Percentiles rank a stretch among this genome's conserved stretches.
Evolutionary conservation across 805 yeast species (phyloP).

Genomic region (Sungouiozyma intestinalis): DNA sequence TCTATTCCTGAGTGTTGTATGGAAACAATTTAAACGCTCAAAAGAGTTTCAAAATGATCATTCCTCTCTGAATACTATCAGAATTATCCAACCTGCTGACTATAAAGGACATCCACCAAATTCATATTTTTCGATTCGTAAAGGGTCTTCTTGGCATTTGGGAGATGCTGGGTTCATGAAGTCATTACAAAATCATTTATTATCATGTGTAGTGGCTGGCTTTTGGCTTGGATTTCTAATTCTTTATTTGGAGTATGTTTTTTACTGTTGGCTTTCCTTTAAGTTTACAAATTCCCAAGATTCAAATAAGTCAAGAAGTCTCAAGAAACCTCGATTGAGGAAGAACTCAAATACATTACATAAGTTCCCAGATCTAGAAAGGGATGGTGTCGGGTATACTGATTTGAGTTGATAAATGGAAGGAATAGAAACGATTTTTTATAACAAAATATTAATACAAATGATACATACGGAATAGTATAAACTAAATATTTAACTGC

Average conservation of each 20-base stretch:
- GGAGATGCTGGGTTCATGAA: constrained; percentile 76
- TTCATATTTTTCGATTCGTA: constrained; percentile 60
- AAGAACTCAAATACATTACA: constrained; percentile 5
- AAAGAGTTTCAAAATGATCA: constrained; percentile 29
- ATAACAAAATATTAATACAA: background rate
- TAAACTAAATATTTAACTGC: background rate
- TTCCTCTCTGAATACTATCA: constrained; percentile 30
- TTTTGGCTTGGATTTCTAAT: constrained; percentile 42
- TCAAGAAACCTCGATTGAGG: constrained; percentile 4
- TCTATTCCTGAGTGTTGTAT: constrained; percentile 66
- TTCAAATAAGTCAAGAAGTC: background rate
- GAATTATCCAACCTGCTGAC: constrained; percentile 60
- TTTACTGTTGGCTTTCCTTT: constrained; percentile 28
- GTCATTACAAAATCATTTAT: constrained; percentile 59
- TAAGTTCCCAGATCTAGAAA: constrained; percentile 2
- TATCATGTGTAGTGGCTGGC: constrained; percentile 60
- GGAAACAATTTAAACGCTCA: constrained; percentile 69
- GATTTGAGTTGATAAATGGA: constrained; percentile 3
- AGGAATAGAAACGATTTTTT: background rate
- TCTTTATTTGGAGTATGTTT: constrained; percentile 35
- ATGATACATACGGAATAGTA: background rate
- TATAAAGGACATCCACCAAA: constrained; percentile 43
- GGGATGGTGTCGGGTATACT: constrained; percentile 4
- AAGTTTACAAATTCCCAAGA: background rate
- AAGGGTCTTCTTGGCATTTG: constrained; percentile 88